Conservation (phyloP, 2,329 filamentous ascomycete genomes). For the Trichoderma lentiforme region DNA sequence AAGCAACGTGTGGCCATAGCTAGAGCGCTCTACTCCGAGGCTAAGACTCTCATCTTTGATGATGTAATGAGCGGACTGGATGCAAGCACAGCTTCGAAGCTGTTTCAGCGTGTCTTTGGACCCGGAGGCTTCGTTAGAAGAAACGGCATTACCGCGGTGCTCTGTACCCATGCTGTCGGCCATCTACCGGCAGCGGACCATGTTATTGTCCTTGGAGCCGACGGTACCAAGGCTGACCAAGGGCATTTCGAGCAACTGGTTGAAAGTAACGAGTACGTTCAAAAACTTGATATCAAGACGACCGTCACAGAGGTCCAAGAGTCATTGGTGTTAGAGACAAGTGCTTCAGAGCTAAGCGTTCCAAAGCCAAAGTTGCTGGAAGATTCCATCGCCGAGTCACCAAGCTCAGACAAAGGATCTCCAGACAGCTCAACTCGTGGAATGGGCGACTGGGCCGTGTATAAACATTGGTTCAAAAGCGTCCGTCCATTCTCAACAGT, state of each 20-base stretch:
- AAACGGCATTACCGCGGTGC: too few species aligned
- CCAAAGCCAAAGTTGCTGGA: slow-evolving; percentile 32
- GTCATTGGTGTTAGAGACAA: not conserved
- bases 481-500: not conserved
- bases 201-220: too few species aligned
- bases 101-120: slow-evolving; percentile 41
- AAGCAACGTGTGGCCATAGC: slow-evolving; percentile 35
- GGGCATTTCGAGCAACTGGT: too few species aligned
- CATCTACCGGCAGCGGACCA: too few species aligned
- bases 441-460: slow-evolving; percentile 12
- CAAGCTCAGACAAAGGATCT: slow-evolving; percentile 34
- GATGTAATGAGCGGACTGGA: slow-evolving; percentile 42
- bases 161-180: too few species aligned
- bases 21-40: slow-evolving; percentile 39
- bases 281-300: too few species aligned
- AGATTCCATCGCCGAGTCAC: slow-evolving; percentile 41
- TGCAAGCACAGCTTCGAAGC: slow-evolving; percentile 36
- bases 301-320: too few species aligned
- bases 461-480: slow-evolving; percentile 13
- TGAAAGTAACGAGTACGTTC: too few species aligned
- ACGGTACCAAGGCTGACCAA: too few species aligned
- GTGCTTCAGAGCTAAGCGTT: not conserved
- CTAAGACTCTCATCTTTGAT: slow-evolving; percentile 38
- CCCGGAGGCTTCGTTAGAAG: not conserved
- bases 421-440: slow-evolving; percentile 12